Evolutionary conservation across 1,139 yeast genomes (phyloP).

Genomic region (Diutina scorzettiae): DNA sequence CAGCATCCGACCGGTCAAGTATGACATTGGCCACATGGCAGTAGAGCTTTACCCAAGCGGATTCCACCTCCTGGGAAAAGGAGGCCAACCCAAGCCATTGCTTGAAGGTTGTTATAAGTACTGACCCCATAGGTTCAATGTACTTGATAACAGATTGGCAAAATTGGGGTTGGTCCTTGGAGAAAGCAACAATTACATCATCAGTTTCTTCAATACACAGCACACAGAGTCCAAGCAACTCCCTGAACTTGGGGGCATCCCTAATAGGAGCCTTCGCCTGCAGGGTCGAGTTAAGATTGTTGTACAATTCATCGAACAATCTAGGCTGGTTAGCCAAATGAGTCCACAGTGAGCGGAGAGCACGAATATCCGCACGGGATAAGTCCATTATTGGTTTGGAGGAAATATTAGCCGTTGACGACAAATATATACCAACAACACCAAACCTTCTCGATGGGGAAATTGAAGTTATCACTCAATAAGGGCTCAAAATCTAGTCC

Average conservation of each 20-base stretch:
- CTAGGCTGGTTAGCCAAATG: background rate
- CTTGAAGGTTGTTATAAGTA: background rate
- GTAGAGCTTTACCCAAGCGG: conserved; percentile 1
- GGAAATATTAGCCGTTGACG: background rate
- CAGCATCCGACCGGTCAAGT: background rate
- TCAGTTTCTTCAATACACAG: background rate
- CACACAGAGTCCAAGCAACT: background rate
- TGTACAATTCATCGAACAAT: background rate
- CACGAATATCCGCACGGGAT: conserved; percentile 2
- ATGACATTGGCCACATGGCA: background rate
- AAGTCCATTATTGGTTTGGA: background rate
- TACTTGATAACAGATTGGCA: background rate
- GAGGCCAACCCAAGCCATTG: background rate
- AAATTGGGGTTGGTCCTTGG: background rate
- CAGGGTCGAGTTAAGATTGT: background rate
- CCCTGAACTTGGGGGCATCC: background rate
- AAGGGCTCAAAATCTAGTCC: no score
- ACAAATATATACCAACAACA: no score
- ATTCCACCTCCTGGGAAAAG: background rate
- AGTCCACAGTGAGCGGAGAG: conserved; percentile 4
- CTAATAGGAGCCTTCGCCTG: background rate
- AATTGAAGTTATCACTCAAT: no score
- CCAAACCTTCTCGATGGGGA: no score
- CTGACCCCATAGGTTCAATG: conserved; percentile 2
- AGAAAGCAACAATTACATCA: background rate